Evolutionary conservation across 352 stramenopile species (phyloP), one percentile per base, ranked within the genome.

Genomic region (Globisporangium solare): DNA sequence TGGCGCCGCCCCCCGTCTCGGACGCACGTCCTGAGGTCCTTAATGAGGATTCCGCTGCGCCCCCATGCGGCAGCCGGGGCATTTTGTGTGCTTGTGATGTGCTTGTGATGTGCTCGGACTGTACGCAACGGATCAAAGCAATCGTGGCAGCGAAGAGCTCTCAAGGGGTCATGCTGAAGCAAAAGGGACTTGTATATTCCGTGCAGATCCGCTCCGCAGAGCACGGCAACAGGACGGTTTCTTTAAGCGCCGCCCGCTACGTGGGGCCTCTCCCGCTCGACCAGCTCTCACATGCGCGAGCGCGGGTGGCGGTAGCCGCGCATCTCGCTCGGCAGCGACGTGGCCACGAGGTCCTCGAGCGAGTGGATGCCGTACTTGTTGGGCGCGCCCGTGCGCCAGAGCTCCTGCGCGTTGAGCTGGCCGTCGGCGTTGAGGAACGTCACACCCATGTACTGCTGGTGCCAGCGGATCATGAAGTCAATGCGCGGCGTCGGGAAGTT

Each of bases 381-480:
- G 11, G 89, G 88, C 1, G 88, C 85, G 10, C 89, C 89, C 2
- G 89, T 97, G 64, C 84, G 81, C 74, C 87, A 89, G 42, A 97
- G 69, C 54, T 96, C 77, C 53, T 83, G 79, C 39, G 89, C 78
- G 57, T 97, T 97, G 40, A 97, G 75, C 65, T 96, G 86, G 32
- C 86, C 87, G 55, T 97, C 88, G 2, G 79, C 56, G 51, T 74
- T 83, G 21, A 97, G 64, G 73, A 96, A 97, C 42, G 83, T 75
- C 42, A 96, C 82, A 46, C 70, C 80, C 89, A 97, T 97, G 72
- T 86, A 76, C 67, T 92, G 81, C 76, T 97, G 89, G 73, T 97
- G 89, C 89, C 89, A 97, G 47, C 88, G 83, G 67, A 97, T 97
- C 76, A 97, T 95, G 50, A 96, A 96, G 74, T 97, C 87, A 40